These are phyloP conservation scores for Trichophaea hybrida DNA, from an alignment of 2,329 filamentous ascomycete genomes.

Conservation along the genomic window DNA sequence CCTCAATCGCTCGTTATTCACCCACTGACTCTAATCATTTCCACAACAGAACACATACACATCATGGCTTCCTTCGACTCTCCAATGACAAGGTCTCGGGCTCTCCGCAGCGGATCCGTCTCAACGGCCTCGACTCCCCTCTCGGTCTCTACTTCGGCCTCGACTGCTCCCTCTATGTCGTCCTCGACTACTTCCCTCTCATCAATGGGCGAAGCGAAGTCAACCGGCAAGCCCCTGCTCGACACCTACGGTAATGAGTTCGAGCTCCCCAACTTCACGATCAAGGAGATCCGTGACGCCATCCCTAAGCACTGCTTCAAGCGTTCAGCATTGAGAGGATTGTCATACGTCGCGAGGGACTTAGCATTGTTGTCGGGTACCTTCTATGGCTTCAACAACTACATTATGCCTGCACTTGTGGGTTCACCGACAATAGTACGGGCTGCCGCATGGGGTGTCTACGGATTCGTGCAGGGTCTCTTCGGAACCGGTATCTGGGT, in stretches of 20 bases:
- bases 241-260: constrained; percentile 95
- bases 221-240: constrained; percentile 42
- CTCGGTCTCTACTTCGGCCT: constrained; percentile 14
- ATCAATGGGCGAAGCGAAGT: constrained; percentile 53
- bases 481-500: constrained; percentile 94
- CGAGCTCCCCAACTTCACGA: constrained; percentile 83
- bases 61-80: not conserved
- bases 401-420: constrained; percentile 53
- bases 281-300: constrained; percentile 92
- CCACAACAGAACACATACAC: not conserved
- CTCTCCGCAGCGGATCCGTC: constrained; percentile 9
- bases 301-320: constrained; percentile 97
- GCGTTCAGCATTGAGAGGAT: constrained; percentile 59
- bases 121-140: constrained; percentile 20
- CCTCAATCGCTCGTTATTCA: not conserved
- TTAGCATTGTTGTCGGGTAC: constrained; percentile 54
- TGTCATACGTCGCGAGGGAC: constrained; percentile 77
- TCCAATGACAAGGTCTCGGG: constrained; percentile 3
- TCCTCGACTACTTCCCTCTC: constrained; percentile 87
- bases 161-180: constrained; percentile 11
- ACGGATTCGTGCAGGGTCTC: constrained; percentile 75
- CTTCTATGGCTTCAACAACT: constrained; percentile 82
- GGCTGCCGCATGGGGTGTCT: constrained; percentile 42
- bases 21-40: not conserved
- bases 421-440: constrained; percentile 14